A percentile compares a stretch with the other conserved stretches of the same genome.
Evolutionary conservation across 2,329 filamentous ascomycete genomes (phyloP).

Genomic region (Dactylonectria macrodidyma): DNA sequence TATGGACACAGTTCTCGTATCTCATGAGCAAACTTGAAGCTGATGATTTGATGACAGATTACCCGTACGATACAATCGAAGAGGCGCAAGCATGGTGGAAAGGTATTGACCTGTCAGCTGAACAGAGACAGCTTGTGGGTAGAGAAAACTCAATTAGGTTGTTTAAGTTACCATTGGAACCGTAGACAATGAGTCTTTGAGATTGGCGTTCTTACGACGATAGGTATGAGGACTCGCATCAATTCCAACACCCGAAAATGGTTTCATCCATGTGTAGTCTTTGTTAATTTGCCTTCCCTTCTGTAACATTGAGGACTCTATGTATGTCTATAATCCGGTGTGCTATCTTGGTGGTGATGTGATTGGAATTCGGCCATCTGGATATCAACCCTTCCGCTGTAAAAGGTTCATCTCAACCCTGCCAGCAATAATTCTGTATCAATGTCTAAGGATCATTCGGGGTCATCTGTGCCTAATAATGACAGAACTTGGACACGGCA

Average conservation of each 20-base stretch:
- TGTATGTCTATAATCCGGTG: too few relatives aligned
- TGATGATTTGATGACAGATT: constrained; percentile 2
- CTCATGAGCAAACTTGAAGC: not conserved
- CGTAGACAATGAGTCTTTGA: not conserved
- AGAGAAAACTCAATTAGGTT: constrained; percentile 25
- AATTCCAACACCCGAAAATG: not conserved
- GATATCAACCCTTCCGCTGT: too few relatives aligned
- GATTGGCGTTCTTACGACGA: not conserved
- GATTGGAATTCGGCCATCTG: too few relatives aligned
- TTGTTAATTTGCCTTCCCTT: too few relatives aligned
- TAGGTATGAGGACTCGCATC: not conserved
- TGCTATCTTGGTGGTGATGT: too few relatives aligned
- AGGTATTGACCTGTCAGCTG: not conserved
- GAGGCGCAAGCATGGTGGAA: constrained; percentile 34
- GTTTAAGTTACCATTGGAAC: constrained; percentile 23
- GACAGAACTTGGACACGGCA: too few relatives aligned
- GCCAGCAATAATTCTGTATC: too few relatives aligned
- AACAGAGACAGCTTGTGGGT: not conserved
- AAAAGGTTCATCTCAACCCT: too few relatives aligned
- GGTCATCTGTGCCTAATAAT: too few relatives aligned
- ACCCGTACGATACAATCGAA: constrained; percentile 18
- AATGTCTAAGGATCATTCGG: too few relatives aligned
- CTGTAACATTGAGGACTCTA: too few relatives aligned
- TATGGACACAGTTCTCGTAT: not conserved
- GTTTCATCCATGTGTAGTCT: too few relatives aligned